Evolutionary conservation across 1,284 basidiomycete species (phyloP).

Genomic region (Sporisorium iseilematis-ciliati): DNA sequence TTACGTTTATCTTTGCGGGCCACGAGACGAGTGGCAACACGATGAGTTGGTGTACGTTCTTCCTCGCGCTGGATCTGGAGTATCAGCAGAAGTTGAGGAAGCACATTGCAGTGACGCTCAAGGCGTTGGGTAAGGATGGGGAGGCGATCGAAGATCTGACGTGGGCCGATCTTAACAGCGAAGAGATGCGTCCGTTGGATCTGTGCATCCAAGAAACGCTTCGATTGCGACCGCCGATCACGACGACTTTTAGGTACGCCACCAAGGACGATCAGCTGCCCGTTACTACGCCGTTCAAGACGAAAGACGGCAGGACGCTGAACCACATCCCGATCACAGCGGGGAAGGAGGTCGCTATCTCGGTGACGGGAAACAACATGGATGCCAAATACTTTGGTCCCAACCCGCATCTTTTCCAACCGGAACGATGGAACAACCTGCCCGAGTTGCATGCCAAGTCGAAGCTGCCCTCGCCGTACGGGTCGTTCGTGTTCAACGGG

Average conservation of each 20-base stretch:
- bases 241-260: slow-evolving; percentile 57
- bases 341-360: slow-evolving; percentile 41
- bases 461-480: slow-evolving; percentile 55
- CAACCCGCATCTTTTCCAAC: slow-evolving; percentile 57
- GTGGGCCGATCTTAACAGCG: slow-evolving; percentile 53
- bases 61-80: slow-evolving; percentile 51
- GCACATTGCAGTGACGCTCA: slow-evolving; percentile 34
- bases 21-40: slow-evolving; percentile 65
- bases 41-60: slow-evolving; percentile 61
- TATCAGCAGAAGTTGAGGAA: slow-evolving; percentile 53
- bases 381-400: slow-evolving; percentile 56
- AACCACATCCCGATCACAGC: slow-evolving; percentile 50
- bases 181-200: slow-evolving; percentile 60
- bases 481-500: slow-evolving; percentile 50
- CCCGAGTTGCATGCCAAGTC: slow-evolving; percentile 35
- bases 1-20: slow-evolving; percentile 65
- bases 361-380: slow-evolving; percentile 50
- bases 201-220: slow-evolving; percentile 59
- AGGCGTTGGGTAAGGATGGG: slow-evolving; percentile 43
- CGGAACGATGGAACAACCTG: slow-evolving; percentile 60
- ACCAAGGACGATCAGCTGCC: slow-evolving; percentile 61
- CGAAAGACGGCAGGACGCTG: slow-evolving; percentile 59
- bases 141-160: slow-evolving; percentile 43
- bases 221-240: slow-evolving; percentile 55
- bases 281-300: slow-evolving; percentile 48